phyloP scores from a whole-genome alignment of 1,284 basidiomycete genomes.

The Sporisorium graminicola region DNA sequence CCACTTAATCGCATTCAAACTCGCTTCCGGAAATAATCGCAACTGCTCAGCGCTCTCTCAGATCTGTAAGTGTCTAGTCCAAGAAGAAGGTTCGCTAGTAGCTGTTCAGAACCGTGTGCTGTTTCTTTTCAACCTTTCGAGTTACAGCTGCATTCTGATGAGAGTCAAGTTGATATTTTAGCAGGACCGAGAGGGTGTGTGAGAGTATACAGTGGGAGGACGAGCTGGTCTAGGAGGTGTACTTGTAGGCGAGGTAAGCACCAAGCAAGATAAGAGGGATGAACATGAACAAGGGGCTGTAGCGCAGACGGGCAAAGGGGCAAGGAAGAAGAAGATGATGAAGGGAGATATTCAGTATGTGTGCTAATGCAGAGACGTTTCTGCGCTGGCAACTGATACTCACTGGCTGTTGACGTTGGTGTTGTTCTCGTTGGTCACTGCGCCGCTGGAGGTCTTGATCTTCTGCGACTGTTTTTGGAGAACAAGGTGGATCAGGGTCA shows the following conservation, averaged over 20 bases:
- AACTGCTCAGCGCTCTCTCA: not conserved
- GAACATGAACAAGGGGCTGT: slow-evolving; percentile 66
- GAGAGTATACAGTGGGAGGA: slow-evolving; percentile 13
- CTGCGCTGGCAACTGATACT: slow-evolving; percentile 18
- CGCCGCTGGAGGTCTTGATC: slow-evolving; percentile 52
- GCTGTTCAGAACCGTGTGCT: not conserved
- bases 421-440: slow-evolving; percentile 55
- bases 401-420: slow-evolving; percentile 59
- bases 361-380: not conserved
- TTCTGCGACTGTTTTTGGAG: slow-evolving; percentile 24
- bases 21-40: not conserved
- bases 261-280: slow-evolving; percentile 56
- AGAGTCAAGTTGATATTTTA: slow-evolving; percentile 11
- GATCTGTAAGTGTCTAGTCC: not conserved
- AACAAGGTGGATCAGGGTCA: not conserved
- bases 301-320: no score
- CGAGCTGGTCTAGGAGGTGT: slow-evolving; percentile 41
- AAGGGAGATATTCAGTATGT: not conserved
- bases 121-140: not conserved
- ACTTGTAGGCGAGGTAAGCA: slow-evolving; percentile 60
- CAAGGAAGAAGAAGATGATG: not conserved
- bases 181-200: not conserved
- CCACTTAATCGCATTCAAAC: slow-evolving; percentile 14
- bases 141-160: not conserved
- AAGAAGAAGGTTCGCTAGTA: not conserved